A percentile compares a stretch with the other conserved stretches of the same genome.
These are phyloP conservation scores for Penicillium sp. DNA, from an alignment of 2,329 filamentous ascomycete genomes.

Conservation along the genomic window DNA sequence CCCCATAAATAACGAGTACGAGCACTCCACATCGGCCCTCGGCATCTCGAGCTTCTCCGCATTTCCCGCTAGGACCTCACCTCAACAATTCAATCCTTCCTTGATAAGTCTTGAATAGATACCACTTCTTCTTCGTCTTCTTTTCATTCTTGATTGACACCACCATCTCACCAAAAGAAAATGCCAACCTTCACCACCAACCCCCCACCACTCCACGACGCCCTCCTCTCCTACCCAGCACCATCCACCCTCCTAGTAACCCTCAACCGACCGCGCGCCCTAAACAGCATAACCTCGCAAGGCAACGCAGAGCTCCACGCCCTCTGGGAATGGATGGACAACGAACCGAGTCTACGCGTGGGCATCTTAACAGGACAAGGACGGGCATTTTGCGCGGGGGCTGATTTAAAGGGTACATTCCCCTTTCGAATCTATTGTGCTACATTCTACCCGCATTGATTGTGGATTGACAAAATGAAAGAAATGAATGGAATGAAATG, in stretches of 20 bases:
- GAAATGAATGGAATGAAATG: not conserved
- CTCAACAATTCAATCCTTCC: not conserved
- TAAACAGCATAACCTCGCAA: slow-evolving; percentile 43
- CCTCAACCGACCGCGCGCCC: slow-evolving; percentile 39
- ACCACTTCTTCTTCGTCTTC: too few species aligned
- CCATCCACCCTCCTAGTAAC: slow-evolving; percentile 46
- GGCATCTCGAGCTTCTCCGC: slow-evolving; percentile 19
- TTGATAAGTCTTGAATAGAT: too few species aligned
- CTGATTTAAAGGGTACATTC: slow-evolving; percentile 40
- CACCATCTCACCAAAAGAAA: too few species aligned
- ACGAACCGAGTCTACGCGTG: slow-evolving; percentile 38
- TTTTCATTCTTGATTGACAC: too few species aligned
- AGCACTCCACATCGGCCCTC: slow-evolving; percentile 22
- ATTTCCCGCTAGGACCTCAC: slow-evolving; percentile 4
- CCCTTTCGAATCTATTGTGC: not conserved
- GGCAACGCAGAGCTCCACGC: slow-evolving; percentile 41
- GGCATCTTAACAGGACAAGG: slow-evolving; percentile 41
- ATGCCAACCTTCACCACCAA: slow-evolving; percentile 27
- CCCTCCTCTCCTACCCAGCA: slow-evolving; percentile 40
- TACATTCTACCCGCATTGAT: too few species aligned
- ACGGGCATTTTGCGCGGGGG: slow-evolving; percentile 43
- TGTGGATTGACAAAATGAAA: too few species aligned
- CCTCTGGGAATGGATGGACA: slow-evolving; percentile 44
- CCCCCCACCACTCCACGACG: slow-evolving; percentile 30
- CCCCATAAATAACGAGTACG: too few species aligned